A percentile compares a stretch with the other conserved stretches of the same genome.
Evolutionary conservation across 2,329 filamentous ascomycete genomes (phyloP).

Genomic region (Mycosphaerelloides madeirae): DNA sequence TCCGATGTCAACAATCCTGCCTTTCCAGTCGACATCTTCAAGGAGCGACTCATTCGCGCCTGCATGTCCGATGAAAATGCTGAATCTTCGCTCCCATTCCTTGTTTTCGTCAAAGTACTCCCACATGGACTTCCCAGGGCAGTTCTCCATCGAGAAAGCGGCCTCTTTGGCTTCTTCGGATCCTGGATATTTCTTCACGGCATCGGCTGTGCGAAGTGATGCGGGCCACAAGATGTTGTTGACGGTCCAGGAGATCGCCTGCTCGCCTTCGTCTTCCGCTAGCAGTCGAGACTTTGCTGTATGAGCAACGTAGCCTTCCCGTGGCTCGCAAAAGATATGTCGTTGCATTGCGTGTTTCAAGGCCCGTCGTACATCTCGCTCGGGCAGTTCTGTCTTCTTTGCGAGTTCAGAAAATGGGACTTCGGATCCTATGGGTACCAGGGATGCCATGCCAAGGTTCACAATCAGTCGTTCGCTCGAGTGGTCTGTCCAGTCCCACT

Average conservation of each 20-base stretch:
- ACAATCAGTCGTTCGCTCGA: background rate
- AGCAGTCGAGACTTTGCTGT: constrained; percentile 5
- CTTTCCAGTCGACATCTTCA: constrained; percentile 1
- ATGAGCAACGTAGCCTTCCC: constrained; percentile 4
- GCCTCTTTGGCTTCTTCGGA: constrained; percentile 4
- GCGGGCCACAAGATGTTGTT: background rate
- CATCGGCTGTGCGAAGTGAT: background rate
- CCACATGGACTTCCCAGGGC: constrained; percentile 2
- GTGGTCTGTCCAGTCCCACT: constrained; percentile 1
- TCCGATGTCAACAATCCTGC: constrained; percentile 5
- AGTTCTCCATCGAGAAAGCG: background rate
- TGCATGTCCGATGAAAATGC: background rate
- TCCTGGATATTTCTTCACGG: constrained; percentile 1
- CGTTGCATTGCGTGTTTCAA: constrained; percentile 3
- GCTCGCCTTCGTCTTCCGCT: constrained; percentile 1
- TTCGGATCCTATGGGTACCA: background rate
- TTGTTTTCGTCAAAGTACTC: background rate
- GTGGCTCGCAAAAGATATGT: constrained; percentile 1
- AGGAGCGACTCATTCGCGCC: constrained; percentile 1
- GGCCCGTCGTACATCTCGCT: constrained; percentile 3
- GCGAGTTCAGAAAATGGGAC: constrained; percentile 2
- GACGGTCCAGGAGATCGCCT: background rate
- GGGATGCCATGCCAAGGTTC: background rate
- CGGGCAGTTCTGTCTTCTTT: background rate
- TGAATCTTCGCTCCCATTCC: background rate